These are phyloP conservation scores for Suillus spraguei DNA, from an alignment of 768 basidiomycete species.

Conservation along the genomic window DNA sequence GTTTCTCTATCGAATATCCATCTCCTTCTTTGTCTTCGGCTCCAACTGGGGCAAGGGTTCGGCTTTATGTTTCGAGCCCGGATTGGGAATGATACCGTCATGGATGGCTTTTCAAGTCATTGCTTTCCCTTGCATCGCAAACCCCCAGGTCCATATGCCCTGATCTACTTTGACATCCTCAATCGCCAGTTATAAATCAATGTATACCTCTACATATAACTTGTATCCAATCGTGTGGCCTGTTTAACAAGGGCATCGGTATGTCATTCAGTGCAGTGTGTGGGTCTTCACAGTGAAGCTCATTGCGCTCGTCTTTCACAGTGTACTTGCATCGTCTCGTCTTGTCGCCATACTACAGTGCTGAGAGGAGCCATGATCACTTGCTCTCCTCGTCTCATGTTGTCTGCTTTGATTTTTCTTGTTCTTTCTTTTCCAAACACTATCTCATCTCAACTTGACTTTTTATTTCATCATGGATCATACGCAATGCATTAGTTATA, in stretches of 20 bases:
- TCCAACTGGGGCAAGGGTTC: background rate
- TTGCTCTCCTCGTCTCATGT: background rate
- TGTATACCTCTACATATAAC: background rate
- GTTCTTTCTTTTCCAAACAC: background rate
- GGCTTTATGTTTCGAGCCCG: background rate
- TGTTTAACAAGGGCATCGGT: background rate
- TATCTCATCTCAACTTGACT: constrained; percentile 1
- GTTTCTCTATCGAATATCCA: background rate
- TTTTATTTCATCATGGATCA: constrained; percentile 5
- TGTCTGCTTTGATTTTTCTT: background rate
- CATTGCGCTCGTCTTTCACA: background rate
- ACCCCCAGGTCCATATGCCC: background rate
- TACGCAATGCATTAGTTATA: background rate
- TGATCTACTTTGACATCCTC: background rate
- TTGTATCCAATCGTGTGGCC: background rate
- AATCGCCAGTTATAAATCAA: background rate
- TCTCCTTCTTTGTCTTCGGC: background rate
- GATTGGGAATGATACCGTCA: background rate
- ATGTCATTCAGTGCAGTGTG: background rate
- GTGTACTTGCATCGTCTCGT: background rate
- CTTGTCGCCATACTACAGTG: background rate
- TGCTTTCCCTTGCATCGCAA: background rate
- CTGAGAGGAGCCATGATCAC: background rate
- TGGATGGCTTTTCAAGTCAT: background rate
- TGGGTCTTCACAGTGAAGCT: background rate